A percentile compares a stretch with the other conserved stretches of the same genome.
Conservation (phyloP, 345 rosid species). For the Dimocarpus longan region DNA sequence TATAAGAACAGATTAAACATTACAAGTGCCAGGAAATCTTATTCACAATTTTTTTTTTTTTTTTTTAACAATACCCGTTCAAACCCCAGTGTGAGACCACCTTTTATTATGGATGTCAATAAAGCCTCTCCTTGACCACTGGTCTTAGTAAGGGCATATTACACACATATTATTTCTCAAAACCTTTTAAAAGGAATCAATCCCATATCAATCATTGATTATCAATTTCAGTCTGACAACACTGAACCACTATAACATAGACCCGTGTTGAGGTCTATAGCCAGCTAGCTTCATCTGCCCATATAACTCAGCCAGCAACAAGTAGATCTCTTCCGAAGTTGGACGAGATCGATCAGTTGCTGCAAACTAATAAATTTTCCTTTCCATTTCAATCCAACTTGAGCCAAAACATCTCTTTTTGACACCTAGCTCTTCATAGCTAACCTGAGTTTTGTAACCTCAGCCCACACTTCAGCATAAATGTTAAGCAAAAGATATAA, state of each 20-base stretch:
- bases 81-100: background rate
- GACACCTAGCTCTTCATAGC: constrained; percentile 55
- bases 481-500: constrained; percentile 55
- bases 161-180: background rate
- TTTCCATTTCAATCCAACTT: constrained; percentile 67
- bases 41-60: background rate
- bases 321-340: constrained; percentile 49
- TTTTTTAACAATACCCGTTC: background rate
- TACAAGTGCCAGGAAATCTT: background rate
- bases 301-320: constrained; percentile 52
- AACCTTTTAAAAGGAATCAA: background rate
- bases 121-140: background rate
- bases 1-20: background rate
- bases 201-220: too few species aligned
- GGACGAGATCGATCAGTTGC: constrained; percentile 64
- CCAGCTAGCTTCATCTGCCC: constrained; percentile 49
- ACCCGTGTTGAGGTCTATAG: constrained; percentile 18
- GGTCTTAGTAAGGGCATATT: background rate
- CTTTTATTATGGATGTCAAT: background rate
- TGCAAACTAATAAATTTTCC: constrained; percentile 52
- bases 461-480: constrained; percentile 75
- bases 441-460: constrained; percentile 58
- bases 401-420: constrained; percentile 64
- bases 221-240: too few species aligned
- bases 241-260: background rate